Base-by-base conservation (phyloP, 441 rosid genomes). In the Erodium texanum region DNA sequence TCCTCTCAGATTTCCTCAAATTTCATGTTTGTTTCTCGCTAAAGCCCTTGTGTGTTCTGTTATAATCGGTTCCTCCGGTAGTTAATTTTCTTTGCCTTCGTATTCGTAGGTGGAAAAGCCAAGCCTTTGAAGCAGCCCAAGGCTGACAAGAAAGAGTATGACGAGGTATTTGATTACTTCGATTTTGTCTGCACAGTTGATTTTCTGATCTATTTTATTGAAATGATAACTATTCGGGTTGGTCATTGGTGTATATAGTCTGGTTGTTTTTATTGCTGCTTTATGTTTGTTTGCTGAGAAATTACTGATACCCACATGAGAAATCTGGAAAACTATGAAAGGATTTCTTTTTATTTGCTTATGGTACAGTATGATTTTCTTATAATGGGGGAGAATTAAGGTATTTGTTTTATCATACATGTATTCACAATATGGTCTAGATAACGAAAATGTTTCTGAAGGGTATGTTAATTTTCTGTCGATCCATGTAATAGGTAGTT, bases 41-140 rank as follows among this genome's bases (percentile, higher is more conserved):
- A 41, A 41, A 41, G 48, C 10, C 14, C 48, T 0, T 41, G 12
- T 0, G 48, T 10, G 1, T 9, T 41, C 48, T 41, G 14, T 41
- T 41, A 10, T 10, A 2, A 41, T 41, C 14, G 48, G 5, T 41
- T 41, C 48, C 48, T 41, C 38, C 38, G 38, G 3, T 34, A 34
- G 5, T 34, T 34, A 34, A 1, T 1, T 6, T 2, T 34, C 0
- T 34, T 34, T 34, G 38, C 0, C 10, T 9, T 11, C 10, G 48
- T 41, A 0, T 9, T 41, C 3, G 14, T 3, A 41, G 48, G 48
- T 77, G 98, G 98, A 77, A 93, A 93, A 73, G 81, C 85, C 36
- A 93, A 93, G 83, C 98, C 98, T 74, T 85, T 93, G 98, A 93
- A 93, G 88, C 87, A 81, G 70, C 86, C 98, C 48, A 93, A 90